Evolutionary conservation across 352 stramenopile genomes (phyloP).

Genomic region (Pythium coloratum): DNA sequence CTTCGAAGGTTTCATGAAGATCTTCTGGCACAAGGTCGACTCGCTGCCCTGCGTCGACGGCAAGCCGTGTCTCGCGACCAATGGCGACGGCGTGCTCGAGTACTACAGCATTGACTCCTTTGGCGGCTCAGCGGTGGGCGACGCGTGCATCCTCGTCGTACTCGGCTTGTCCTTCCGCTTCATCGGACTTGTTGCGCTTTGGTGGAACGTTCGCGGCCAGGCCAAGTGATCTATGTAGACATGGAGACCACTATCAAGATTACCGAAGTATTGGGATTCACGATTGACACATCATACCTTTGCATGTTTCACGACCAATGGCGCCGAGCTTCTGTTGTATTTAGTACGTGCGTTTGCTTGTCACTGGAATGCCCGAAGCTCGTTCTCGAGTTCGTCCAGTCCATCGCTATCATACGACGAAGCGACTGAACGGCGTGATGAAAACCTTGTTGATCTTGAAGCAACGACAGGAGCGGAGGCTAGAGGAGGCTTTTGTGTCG

Average conservation of each 20-base stretch:
- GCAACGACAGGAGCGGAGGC: neutral
- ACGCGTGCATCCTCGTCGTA: slow-evolving; percentile 38
- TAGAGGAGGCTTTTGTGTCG: neutral
- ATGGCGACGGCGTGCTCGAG: slow-evolving; percentile 40
- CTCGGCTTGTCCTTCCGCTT: slow-evolving; percentile 38
- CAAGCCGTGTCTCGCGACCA: slow-evolving; percentile 36
- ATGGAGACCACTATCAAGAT: neutral
- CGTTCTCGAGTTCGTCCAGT: slow-evolving; percentile 42
- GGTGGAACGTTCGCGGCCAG: slow-evolving; percentile 25
- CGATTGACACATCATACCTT: neutral
- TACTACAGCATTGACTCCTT: slow-evolving; percentile 43
- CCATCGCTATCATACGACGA: slow-evolving; percentile 53
- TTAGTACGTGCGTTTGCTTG: neutral
- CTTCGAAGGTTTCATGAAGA: neutral
- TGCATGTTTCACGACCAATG: neutral
- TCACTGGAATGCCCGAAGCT: slow-evolving; percentile 33
- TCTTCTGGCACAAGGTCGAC: slow-evolving; percentile 3
- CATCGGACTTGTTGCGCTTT: slow-evolving; percentile 35
- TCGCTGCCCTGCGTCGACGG: slow-evolving; percentile 18
- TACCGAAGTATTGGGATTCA: neutral
- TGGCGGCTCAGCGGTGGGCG: slow-evolving; percentile 32
- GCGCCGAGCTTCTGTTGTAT: neutral
- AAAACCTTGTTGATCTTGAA: neutral
- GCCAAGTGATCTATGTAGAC: slow-evolving; percentile 17
- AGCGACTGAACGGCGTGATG: slow-evolving; percentile 22